Conservation (phyloP, 2,329 filamentous ascomycete genomes). For the Alternaria postmessia region DNA sequence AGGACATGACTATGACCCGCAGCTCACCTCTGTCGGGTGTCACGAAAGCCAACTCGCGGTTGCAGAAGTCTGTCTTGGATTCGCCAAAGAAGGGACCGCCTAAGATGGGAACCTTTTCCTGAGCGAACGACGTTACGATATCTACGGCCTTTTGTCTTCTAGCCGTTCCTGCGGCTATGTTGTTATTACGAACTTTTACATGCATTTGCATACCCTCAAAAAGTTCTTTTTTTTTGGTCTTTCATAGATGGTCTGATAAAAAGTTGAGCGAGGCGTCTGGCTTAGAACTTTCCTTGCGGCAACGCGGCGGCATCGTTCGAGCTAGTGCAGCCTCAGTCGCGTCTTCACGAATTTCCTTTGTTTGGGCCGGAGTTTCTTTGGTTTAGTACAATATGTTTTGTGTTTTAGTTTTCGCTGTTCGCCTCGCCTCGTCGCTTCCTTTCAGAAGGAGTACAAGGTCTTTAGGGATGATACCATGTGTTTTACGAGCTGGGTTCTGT, state of each 20-base stretch:
- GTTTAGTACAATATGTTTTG: conserved; percentile 6
- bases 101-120: conserved; percentile 39
- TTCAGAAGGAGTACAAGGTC: conserved; percentile 13
- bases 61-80: conserved; percentile 41
- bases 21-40: conserved; percentile 43
- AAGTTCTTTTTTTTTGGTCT: conserved; percentile 34
- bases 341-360: conserved; percentile 16
- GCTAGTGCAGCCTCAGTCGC: conserved; percentile 9
- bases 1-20: conserved; percentile 24
- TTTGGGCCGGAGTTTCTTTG: conserved; percentile 10
- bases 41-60: conserved; percentile 35
- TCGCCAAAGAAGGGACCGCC: conserved; percentile 35
- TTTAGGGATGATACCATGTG: conserved; percentile 45
- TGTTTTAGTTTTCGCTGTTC: conserved; percentile 18
- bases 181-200: conserved; percentile 37
- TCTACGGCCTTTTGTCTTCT: conserved; percentile 42
- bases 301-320: conserved; percentile 15
- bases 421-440: conserved; percentile 18
- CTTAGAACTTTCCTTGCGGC: conserved; percentile 11
- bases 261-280: conserved; percentile 25
- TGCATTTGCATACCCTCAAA: conserved; percentile 37
- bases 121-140: conserved; percentile 45
- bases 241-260: conserved; percentile 29
- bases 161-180: conserved; percentile 31
- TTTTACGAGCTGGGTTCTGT: conserved; percentile 28